Percentiles rank a stretch among this genome's conserved stretches.
These are phyloP conservation scores for Candida neerlandica DNA, from an alignment of 1,139 yeast genomes.

Conservation along the genomic window DNA sequence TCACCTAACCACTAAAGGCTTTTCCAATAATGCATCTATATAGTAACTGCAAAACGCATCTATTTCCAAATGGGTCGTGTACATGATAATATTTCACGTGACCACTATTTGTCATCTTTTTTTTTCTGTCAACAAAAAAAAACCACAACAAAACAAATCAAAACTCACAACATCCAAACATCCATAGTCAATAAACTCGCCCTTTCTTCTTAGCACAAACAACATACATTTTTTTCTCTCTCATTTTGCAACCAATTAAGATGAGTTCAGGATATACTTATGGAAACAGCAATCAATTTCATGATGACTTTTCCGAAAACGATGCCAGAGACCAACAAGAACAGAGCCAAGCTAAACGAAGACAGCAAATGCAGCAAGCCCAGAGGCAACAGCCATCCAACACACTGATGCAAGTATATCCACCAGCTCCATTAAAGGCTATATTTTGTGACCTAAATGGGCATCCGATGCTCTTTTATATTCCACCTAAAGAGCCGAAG, in stretches of 20 bases:
- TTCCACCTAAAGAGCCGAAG: constrained; percentile 26
- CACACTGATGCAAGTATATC: background rate
- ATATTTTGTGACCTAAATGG: constrained; percentile 16
- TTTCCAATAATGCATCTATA: background rate
- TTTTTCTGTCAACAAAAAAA: background rate
- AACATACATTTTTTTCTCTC: background rate
- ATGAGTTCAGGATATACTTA: background rate
- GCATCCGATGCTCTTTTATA: constrained; percentile 25
- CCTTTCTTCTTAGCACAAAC: constrained; percentile 1
- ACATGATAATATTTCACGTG: background rate
- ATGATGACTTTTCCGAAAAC: background rate
- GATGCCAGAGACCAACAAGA: background rate
- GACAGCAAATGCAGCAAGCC: constrained; percentile 5
- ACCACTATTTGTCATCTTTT: background rate
- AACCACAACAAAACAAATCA: background rate
- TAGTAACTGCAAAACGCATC: no score
- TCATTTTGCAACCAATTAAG: constrained; percentile 3
- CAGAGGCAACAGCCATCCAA: background rate
- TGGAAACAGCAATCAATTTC: background rate
- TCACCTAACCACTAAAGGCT: no score
- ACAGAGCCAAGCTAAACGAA: background rate
- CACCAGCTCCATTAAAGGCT: background rate
- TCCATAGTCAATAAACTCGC: background rate
- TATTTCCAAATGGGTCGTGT: background rate
- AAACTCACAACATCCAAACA: constrained; percentile 3